Evolutionary conservation across 2,329 filamentous ascomycete species (phyloP).

Genomic region (Grosmannia serpens): DNA sequence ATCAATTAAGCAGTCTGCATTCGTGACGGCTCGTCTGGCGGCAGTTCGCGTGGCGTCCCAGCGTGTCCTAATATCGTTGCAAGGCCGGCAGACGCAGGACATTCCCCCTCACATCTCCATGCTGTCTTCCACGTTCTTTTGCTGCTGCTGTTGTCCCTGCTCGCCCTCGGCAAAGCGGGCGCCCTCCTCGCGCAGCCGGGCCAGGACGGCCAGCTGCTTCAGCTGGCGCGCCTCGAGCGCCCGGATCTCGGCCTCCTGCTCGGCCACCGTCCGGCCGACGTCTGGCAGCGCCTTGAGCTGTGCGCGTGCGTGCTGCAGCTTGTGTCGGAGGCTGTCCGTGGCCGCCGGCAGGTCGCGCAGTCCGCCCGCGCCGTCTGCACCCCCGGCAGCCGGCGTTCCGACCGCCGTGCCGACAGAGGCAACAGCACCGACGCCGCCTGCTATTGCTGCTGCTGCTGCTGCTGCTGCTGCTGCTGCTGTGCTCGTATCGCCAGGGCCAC

Average conservation of each 20-base stretch:
- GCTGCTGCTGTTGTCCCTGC: conserved; percentile 16
- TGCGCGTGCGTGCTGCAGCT: conserved; percentile 65
- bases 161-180: conserved; percentile 24
- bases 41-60: too few relatives aligned
- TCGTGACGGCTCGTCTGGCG: too few relatives aligned
- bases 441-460: too few relatives aligned
- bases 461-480: too few relatives aligned
- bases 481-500: not conserved
- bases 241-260: conserved; percentile 61
- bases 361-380: conserved; percentile 20
- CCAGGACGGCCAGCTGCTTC: conserved; percentile 49
- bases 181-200: conserved; percentile 39
- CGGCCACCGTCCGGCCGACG: conserved; percentile 51
- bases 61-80: too few relatives aligned
- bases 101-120: conserved; percentile 25
- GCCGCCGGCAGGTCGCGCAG: conserved; percentile 70
- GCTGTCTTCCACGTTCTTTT: not conserved
- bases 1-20: too few relatives aligned
- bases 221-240: conserved; percentile 53
- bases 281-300: conserved; percentile 58
- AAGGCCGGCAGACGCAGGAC: too few relatives aligned
- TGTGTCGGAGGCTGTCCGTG: conserved; percentile 69
- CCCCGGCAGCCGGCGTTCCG: conserved; percentile 19
- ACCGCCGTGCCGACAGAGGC: conserved; percentile 17
- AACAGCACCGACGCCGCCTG: not conserved